A percentile compares a stretch with the other conserved stretches of the same genome.
Conservation (phyloP, 495 filamentous ascomycete genomes). For the Annulohypoxylon moriforme region DNA sequence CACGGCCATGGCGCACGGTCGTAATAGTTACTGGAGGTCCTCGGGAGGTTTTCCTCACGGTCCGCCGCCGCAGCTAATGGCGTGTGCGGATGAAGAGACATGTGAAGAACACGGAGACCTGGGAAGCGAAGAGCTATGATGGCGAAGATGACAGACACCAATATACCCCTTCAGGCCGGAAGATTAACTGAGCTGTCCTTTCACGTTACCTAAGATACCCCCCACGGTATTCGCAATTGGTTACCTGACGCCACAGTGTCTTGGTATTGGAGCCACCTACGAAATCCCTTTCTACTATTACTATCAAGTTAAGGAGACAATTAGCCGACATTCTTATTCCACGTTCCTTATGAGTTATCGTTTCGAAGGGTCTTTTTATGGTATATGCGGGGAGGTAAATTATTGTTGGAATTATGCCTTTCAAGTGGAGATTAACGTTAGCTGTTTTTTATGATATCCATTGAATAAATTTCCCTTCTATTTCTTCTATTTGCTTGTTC, state of each 20-base stretch:
- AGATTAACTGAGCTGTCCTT: not conserved
- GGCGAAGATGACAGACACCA: not conserved
- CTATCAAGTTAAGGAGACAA: not conserved
- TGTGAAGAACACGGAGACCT: conserved; percentile 2
- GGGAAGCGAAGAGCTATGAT: conserved; percentile 35
- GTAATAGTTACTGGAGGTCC: conserved; percentile 32
- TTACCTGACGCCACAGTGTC: not conserved
- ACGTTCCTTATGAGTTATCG: not conserved
- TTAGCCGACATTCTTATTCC: not conserved
- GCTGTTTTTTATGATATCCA: not conserved
- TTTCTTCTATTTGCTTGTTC: not conserved
- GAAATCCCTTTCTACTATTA: no score
- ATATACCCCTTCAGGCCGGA: not conserved
- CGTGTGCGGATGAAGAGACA: conserved; percentile 5
- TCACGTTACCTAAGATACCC: not conserved
- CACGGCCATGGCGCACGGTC: conserved; percentile 21
- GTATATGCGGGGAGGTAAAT: not conserved
- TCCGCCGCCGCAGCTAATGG: conserved; percentile 10
- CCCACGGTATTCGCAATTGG: not conserved
- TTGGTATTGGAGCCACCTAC: not conserved
- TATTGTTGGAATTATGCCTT: not conserved
- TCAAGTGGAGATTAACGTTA: not conserved
- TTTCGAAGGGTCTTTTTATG: not conserved
- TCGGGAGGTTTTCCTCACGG: conserved; percentile 3
- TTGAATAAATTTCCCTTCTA: not conserved